A percentile compares a stretch with the other conserved stretches of the same genome.
These are phyloP conservation scores for Arthrobotrys sinensis DNA, from an alignment of 2,329 filamentous ascomycete species.

Conservation along the genomic window DNA sequence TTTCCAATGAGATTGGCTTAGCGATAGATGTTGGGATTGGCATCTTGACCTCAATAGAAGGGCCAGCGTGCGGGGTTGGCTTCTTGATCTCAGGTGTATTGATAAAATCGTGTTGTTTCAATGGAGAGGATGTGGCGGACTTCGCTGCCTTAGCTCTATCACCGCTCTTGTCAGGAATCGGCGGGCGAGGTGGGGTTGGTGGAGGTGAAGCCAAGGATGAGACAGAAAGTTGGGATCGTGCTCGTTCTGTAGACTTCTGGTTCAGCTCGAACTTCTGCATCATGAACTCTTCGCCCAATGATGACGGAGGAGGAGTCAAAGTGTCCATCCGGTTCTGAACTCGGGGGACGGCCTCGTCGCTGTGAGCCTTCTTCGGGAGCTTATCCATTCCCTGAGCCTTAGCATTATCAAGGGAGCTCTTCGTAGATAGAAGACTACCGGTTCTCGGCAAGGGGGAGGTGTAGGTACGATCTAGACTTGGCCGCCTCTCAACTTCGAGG, in stretches of 20 bases:
- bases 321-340: constrained; percentile 58
- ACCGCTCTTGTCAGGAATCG: constrained; percentile 53
- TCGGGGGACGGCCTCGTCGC: constrained; percentile 53
- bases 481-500: constrained; percentile 48
- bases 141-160: constrained; percentile 46
- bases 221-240: constrained; percentile 56
- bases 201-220: constrained; percentile 53
- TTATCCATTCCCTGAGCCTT: constrained; percentile 33
- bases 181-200: constrained; percentile 58
- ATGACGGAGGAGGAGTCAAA: constrained; percentile 55
- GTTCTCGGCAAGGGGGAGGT: constrained; percentile 49
- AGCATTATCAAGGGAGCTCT: constrained; percentile 39
- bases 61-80: not conserved
- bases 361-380: constrained; percentile 51
- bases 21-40: constrained; percentile 55
- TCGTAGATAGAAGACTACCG: constrained; percentile 42
- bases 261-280: constrained; percentile 56
- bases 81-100: constrained; percentile 56
- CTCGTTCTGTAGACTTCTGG: constrained; percentile 57
- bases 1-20: constrained; percentile 57
- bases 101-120: constrained; percentile 43
- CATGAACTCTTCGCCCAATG: constrained; percentile 53
- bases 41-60: constrained; percentile 55
- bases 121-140: constrained; percentile 40
- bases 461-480: constrained; percentile 56